phyloP scores from a whole-genome alignment of 192 early-diverging fungal genomes.

The Mortierella alpina region DNA sequence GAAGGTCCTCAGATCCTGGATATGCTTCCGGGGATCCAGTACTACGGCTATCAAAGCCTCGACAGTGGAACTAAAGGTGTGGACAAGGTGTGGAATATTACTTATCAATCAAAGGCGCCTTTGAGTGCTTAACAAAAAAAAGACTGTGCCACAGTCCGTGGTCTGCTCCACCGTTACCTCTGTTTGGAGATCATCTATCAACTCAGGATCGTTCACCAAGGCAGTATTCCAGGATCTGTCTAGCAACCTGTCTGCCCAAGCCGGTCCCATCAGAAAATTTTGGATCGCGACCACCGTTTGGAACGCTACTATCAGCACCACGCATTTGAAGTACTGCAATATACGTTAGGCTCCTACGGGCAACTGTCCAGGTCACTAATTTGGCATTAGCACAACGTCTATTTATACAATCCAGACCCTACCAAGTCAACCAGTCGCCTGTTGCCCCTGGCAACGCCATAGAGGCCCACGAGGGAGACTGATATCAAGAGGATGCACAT shows the following conservation, averaged over 20 bases:
- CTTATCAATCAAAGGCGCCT: neutral
- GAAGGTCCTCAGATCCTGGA: neutral
- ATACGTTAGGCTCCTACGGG: neutral
- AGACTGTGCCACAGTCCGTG: too few relatives aligned
- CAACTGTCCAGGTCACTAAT: neutral
- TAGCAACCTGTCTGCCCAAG: constrained; percentile 9
- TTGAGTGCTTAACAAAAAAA: neutral
- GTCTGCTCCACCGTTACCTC: constrained; percentile 13
- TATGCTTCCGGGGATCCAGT: constrained; percentile 7
- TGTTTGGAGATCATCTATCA: constrained; percentile 17
- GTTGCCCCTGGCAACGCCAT: constrained; percentile 17
- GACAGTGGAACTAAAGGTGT: constrained; percentile 27
- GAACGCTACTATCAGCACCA: constrained; percentile 1
- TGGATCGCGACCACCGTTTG: constrained; percentile 2
- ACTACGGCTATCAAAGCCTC: constrained; percentile 17
- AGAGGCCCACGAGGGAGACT: constrained; percentile 25
- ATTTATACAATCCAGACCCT: neutral
- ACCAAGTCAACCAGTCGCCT: constrained; percentile 28
- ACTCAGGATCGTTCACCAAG: constrained; percentile 2
- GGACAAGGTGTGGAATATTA: neutral
- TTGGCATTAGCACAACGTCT: neutral
- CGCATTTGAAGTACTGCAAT: constrained; percentile 24
- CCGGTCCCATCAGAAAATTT: neutral
- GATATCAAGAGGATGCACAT: constrained; percentile 14
- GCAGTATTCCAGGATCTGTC: constrained; percentile 27